phyloP scores from a whole-genome alignment of 2,329 filamentous ascomycete species.

The Rosellinia necatrix region DNA sequence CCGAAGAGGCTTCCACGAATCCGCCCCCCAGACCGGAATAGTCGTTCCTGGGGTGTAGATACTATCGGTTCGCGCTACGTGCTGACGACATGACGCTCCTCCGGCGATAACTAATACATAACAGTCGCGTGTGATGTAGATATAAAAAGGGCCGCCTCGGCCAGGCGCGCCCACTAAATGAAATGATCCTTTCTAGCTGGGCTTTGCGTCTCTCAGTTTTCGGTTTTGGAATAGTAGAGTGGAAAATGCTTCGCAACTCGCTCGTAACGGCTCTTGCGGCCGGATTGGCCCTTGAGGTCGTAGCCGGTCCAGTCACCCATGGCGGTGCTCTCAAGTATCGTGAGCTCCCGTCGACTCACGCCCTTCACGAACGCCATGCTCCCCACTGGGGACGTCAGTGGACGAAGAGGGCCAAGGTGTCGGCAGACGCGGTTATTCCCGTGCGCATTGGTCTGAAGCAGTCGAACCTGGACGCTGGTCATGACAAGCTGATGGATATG shows the following conservation, averaged over 20 bases:
- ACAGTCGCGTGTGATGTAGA: too few relatives aligned
- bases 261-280: constrained; percentile 26
- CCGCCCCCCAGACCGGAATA: constrained; percentile 2
- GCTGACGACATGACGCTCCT: constrained; percentile 20
- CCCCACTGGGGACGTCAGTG: constrained; percentile 34
- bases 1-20: background rate
- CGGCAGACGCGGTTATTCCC: constrained; percentile 34
- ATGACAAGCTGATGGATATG: constrained; percentile 41
- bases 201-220: background rate
- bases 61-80: constrained; percentile 9
- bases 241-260: constrained; percentile 28
- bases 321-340: constrained; percentile 19
- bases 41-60: background rate
- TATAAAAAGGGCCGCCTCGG: constrained; percentile 11
- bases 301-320: constrained; percentile 25
- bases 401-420: constrained; percentile 35
- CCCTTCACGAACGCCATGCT: constrained; percentile 41
- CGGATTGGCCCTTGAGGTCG: constrained; percentile 27
- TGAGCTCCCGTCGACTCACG: constrained; percentile 35
- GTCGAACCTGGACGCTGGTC: constrained; percentile 39
- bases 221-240: background rate
- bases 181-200: background rate
- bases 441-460: constrained; percentile 43
- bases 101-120: background rate
- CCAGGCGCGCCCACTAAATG: background rate